Percentiles rank a stretch among this genome's conserved stretches.
Evolutionary conservation across 2,329 filamentous ascomycete genomes (phyloP).

Genomic region (Scytalidium lignicola): DNA sequence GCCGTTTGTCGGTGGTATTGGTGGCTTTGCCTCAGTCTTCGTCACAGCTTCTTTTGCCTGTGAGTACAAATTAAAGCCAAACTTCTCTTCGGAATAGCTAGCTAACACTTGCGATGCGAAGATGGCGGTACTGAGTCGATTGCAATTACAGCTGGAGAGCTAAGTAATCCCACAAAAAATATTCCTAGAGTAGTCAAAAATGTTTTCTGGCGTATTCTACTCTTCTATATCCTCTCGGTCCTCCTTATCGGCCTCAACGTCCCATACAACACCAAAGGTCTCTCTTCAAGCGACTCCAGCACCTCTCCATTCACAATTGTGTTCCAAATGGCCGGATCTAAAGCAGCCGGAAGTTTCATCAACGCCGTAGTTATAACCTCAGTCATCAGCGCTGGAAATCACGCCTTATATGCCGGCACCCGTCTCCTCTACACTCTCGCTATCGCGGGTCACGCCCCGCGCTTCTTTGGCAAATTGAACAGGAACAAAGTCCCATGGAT

Average conservation of each 20-base stretch:
- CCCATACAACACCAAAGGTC: constrained; percentile 46
- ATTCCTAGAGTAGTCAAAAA: constrained; percentile 60
- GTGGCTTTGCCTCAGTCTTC: constrained; percentile 61
- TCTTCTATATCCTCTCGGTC: constrained; percentile 45
- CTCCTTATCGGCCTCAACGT: constrained; percentile 54
- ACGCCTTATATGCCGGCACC: constrained; percentile 52
- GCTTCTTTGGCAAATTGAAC: constrained; percentile 45
- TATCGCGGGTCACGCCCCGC: constrained; percentile 50
- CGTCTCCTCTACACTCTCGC: constrained; percentile 53
- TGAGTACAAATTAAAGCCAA: too few species aligned
- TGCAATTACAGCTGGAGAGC: constrained; percentile 62
- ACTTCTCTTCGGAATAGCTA: too few species aligned
- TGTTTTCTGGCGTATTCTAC: constrained; percentile 53
- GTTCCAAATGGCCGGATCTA: constrained; percentile 52
- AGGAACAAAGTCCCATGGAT: constrained; percentile 47
- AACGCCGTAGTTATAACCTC: constrained; percentile 57
- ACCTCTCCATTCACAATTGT: constrained; percentile 57
- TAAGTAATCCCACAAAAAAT: constrained; percentile 54
- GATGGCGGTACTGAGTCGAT: constrained; percentile 59
- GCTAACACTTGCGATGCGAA: constrained; percentile 18
- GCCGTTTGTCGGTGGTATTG: constrained; percentile 60
- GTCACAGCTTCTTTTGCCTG: constrained; percentile 58
- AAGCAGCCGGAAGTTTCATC: constrained; percentile 50
- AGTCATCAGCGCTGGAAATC: constrained; percentile 54
- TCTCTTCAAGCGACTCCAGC: constrained; percentile 36